Evolutionary conservation across 352 stramenopile genomes (phyloP), one percentile per base, ranked within the genome.

Genomic region (Phytophthora palmivora): DNA sequence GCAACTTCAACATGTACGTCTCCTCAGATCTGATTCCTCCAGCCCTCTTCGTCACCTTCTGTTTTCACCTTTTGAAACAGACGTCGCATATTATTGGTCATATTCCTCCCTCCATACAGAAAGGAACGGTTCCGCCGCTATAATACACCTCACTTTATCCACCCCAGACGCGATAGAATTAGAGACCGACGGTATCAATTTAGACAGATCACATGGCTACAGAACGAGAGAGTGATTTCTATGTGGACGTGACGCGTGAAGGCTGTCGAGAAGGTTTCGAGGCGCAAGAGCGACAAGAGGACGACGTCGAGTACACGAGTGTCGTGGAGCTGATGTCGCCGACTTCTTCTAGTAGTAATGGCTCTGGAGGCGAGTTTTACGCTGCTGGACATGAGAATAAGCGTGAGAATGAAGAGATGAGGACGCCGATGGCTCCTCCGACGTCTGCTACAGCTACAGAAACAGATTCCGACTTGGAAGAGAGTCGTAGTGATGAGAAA

Each of bases 291-390:
- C 48, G 62, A 38, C 53, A 34, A 10, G 57, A 71, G 24, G 61
- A 70, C 34, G 72, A 67, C 34, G 28, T 36, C 5, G 72, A 74
- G 42, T 81, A 65, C 47, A 67, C 61, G 15, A 76, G 32, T 32
- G 66, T 74, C 6, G 12, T 69, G 61, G 71, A 83, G 24, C 47
- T 69, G 38, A 72, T 74, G 43, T 88, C 79, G 41, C 75, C 79
- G 14, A 85, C 79, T 10, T 88, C 79, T 0, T 87, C 79, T 16
- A 87, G 79, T 33, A 88, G 77, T 58, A 84, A 87, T 38, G 77
- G 64, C 10, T 88, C 79, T 12, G 66, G 34, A 8, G 22, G 50
- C 5, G 79, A 84, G 30, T 53, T 66, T 30, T 72, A 62, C 43
- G 24, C 56, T 7, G 34, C 53, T 22, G 22, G 18, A 1, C 16